Evolutionary conservation across 208 protist genomes (phyloP), one percentile per base, ranked within the genome.

Genomic region (Leptomonas pyrrhocoris): DNA sequence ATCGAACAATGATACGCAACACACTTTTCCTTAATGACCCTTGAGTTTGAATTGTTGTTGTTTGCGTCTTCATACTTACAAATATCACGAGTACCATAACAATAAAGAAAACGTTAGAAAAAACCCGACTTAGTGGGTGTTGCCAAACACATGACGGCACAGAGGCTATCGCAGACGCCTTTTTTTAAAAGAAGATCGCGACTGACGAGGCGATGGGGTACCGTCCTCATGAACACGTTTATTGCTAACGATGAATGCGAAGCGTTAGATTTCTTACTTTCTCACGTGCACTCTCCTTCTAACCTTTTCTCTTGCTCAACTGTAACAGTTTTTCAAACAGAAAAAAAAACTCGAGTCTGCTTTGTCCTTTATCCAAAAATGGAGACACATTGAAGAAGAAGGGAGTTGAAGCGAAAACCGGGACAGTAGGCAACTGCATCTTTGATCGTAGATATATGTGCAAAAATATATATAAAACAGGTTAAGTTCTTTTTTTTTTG

Each of bases 11-110:
- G 34, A 38, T 38, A 38, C 3, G 11, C 13, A 48, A 48, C 4
- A 15, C 43, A 48, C 5, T n/a, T 19, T 19, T 19, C 27, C 23
- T 28, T 12, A 9, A 3, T 34, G 9, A 12, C 7, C 45, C 9
- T 49, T 21, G 18, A 49, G 19, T 49, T 36, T 59, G 23, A 5
- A 15, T 59, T 59, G 19, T 43, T 27, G 15, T 59, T 40, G 25
- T 61, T 38, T 28, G 46, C 49, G 34, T 61, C n/a, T 31, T 53
- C 38, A 25, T 18, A 64, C 30, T 40, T 64, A 36, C 16, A 28
- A 36, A 53, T 27, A 36, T 53, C 58, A 53, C 9, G 19, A 64
- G 51, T 53, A 64, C 1, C 23, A 27, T 51, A 53, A 64, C 1
- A 40, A 27, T 51, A 53, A 64, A 42, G 5, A 53, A 36, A 46